A percentile compares a stretch with the other conserved stretches of the same genome.
Conservation (phyloP, 805 yeast genomes). For the Candida adriatica region DNA sequence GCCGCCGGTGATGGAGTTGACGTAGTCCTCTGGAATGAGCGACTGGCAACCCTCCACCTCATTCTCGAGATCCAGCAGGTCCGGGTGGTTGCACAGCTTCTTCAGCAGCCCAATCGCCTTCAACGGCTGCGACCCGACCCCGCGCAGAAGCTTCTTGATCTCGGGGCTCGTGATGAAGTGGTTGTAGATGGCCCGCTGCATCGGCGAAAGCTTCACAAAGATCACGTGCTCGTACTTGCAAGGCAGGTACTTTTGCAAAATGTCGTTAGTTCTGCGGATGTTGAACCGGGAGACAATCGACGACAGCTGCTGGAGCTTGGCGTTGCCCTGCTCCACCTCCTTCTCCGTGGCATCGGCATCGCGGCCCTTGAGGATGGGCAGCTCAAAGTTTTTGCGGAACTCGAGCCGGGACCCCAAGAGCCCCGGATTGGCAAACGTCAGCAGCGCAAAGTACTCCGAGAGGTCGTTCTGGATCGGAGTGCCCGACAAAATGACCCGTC, state of each 20-base stretch:
- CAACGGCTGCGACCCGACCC: conserved; percentile 73
- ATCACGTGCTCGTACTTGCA: conserved; percentile 95
- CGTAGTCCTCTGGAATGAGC: conserved; percentile 71
- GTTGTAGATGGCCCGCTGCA: conserved; percentile 66
- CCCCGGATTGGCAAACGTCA: conserved; percentile 93
- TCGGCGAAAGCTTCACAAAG: conserved; percentile 76
- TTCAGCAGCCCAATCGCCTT: conserved; percentile 85
- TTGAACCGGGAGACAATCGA: conserved; percentile 80
- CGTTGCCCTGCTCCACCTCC: conserved; percentile 64
- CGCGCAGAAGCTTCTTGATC: conserved; percentile 56
- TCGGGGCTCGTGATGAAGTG: conserved; percentile 77
- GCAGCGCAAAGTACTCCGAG: conserved; percentile 84
- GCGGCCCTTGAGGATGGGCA: conserved; percentile 73
- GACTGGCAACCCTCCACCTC: conserved; percentile 68
- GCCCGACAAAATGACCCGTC: conserved; percentile 91
- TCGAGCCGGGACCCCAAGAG: conserved; percentile 77
- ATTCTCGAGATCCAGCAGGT: conserved; percentile 63
- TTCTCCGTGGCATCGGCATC: conserved; percentile 85
- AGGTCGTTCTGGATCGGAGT: conserved; percentile 96
- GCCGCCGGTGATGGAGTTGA: conserved; percentile 31
- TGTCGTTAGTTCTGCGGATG: conserved; percentile 92
- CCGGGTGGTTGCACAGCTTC: conserved; percentile 93
- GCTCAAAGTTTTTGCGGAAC: conserved; percentile 79
- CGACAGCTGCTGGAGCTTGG: conserved; percentile 62
- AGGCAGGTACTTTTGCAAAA: conserved; percentile 87